Base-by-base conservation (phyloP, 148 eudicot species). In the Limonium bicolor region DNA sequence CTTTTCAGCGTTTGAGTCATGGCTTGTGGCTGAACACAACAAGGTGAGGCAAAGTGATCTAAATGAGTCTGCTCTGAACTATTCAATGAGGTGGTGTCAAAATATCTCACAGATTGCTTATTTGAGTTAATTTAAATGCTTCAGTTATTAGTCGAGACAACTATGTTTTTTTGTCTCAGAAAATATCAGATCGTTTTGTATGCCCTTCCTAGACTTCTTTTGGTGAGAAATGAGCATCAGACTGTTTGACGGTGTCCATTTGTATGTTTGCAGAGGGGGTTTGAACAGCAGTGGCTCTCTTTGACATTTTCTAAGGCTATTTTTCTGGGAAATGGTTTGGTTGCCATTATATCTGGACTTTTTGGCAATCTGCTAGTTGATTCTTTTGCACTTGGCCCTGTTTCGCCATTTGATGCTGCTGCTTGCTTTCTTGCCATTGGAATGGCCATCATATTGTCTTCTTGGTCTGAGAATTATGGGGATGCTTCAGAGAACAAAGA, bases 391-490 rank as follows among this genome's bases (percentile, higher is more conserved):
- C 63, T 90, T 40, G 99, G 99, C 17, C 82, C 95, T 50, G 99
- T 90, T 41, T 87, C 99, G 26, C 99, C 99, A 2, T 90, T 90
- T 55, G 99, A 90, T 71, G 99, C 95, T 44, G 99, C 95, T 42
- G 72, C 88, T 0, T 73, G 83, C 61, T 78, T 90, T 56, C 82
- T 90, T 45, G 77, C 93, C 7, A 78, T 90, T 69, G 99, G 99
- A 27, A 75, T 81, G 99, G 64, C 82, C 0, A 27, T 90, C 52
- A 90, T 90, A 39, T 21, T 90, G 42, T 65, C 85, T 34, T 55
- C 99, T 13, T 90, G 99, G 99, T 44, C 75, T 46, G 99, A 90
- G 59, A 90, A 90, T 62, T 90, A 57, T 78, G 95, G 99, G 28
- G 95, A 90, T 54, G 61, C 94, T 50, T 90, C 99, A 36, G 99